phyloP scores from a whole-genome alignment of 2,329 filamentous ascomycete species.

The Seiridium unicorne region DNA sequence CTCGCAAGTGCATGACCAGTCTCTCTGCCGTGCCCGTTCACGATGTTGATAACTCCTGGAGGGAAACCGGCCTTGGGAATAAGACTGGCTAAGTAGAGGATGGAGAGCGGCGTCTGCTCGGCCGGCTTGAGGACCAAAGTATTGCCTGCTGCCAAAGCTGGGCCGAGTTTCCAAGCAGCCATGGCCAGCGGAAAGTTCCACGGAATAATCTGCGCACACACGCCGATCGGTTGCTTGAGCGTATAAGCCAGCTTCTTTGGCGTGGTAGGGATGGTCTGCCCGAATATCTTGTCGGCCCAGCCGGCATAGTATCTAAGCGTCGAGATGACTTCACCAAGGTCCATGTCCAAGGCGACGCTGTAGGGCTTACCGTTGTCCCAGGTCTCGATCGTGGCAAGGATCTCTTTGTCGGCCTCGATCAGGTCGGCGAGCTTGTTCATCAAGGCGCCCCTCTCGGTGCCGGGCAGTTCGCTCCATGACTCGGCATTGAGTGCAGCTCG shows the following conservation, averaged over 20 bases:
- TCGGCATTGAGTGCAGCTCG: conserved; percentile 66
- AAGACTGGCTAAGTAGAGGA: conserved; percentile 64
- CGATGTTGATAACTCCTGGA: conserved; percentile 72
- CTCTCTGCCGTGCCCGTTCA: conserved; percentile 69
- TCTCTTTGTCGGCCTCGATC: conserved; percentile 59
- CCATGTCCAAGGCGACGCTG: conserved; percentile 58
- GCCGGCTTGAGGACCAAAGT: conserved; percentile 64
- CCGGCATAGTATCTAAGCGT: conserved; percentile 73
- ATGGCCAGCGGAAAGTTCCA: conserved; percentile 50
- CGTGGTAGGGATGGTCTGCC: conserved; percentile 71
- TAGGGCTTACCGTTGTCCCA: conserved; percentile 85
- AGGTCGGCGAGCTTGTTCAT: conserved; percentile 71
- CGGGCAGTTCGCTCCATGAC: conserved; percentile 66
- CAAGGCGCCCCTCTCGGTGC: conserved; percentile 65
- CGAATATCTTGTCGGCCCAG: conserved; percentile 76
- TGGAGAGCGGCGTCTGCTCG: conserved; percentile 66
- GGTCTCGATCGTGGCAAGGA: conserved; percentile 59
- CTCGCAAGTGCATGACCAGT: conserved; percentile 67
- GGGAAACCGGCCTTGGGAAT: conserved; percentile 75
- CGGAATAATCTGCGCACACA: conserved; percentile 73
- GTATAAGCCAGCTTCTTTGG: conserved; percentile 73
- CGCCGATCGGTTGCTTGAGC: conserved; percentile 72
- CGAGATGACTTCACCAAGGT: conserved; percentile 47
- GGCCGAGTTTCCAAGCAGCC: conserved; percentile 77
- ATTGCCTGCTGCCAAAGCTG: conserved; percentile 64